These are phyloP conservation scores for Acanthamoeba rhysodes DNA, from an alignment of 208 protist species.

Conservation along the genomic window DNA sequence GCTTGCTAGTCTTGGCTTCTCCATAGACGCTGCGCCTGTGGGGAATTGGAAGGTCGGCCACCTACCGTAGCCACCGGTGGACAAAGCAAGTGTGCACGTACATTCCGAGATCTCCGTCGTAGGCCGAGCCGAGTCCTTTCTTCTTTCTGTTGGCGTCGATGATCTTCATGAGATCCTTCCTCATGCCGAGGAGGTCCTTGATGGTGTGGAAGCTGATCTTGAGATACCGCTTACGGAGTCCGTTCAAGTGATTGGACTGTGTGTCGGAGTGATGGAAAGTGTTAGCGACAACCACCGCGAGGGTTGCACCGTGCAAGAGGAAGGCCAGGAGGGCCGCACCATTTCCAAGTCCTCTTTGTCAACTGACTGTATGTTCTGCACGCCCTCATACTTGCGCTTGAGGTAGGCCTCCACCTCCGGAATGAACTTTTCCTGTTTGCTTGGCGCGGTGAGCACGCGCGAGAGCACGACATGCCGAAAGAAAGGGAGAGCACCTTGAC, in stretches of 20 bases:
- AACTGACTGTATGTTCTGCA: conserved; percentile 92
- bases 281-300: no score
- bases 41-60: background rate
- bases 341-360: conserved; percentile 98
- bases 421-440: conserved; percentile 92
- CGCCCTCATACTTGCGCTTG: conserved; percentile 93
- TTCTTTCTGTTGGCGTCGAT: conserved; percentile 82
- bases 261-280: no score
- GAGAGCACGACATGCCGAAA: conserved; percentile 74
- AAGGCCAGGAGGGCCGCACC: background rate
- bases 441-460: background rate
- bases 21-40: conserved; percentile 89
- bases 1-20: conserved; percentile 82
- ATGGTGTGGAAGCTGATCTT: conserved; percentile 97
- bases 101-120: conserved; percentile 66
- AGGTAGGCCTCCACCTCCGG: conserved; percentile 97
- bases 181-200: conserved; percentile 94
- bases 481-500: conserved; percentile 84
- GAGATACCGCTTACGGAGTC: conserved; percentile 94
- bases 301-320: background rate
- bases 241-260: conserved; percentile 97
- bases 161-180: conserved; percentile 85
- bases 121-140: conserved; percentile 24
- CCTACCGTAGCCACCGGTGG: background rate
- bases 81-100: background rate